Evolutionary conservation across 176 grass and related monocot genomes (phyloP).

Genomic region (Otatea glauca): DNA sequence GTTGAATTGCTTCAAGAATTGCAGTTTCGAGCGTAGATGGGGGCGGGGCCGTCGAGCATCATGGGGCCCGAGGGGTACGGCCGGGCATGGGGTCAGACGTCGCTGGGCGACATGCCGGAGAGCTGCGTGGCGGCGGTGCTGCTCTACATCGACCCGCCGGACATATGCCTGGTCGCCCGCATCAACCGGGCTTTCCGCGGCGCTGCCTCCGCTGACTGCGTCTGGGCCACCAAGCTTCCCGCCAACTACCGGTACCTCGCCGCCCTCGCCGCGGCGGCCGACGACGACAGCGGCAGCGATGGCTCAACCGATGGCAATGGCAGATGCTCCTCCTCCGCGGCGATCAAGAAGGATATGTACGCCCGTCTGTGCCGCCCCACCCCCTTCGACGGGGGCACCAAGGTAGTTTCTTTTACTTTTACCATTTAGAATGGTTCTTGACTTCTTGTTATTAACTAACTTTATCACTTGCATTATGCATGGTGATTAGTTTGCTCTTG

Average conservation of each 20-base stretch:
- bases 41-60: conserved; percentile 57
- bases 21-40: conserved; percentile 44
- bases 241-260: conserved; percentile 67
- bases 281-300: conserved; percentile 41
- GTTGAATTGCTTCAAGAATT: background rate
- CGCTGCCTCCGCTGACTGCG: conserved; percentile 71
- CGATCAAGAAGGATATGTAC: conserved; percentile 73
- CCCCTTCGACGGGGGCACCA: conserved; percentile 65
- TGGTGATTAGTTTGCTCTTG: conserved; percentile 9
- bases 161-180: conserved; percentile 79
- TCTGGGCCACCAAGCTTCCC: conserved; percentile 77
- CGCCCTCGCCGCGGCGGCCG: conserved; percentile 52
- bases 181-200: conserved; percentile 67
- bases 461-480: background rate
- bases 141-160: conserved; percentile 73
- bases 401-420: conserved; percentile 46
- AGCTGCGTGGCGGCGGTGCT: conserved; percentile 78
- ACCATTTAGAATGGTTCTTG: background rate
- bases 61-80: conserved; percentile 55
- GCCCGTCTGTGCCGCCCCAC: conserved; percentile 66
- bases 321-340: conserved; percentile 30
- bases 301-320: background rate
- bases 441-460: background rate
- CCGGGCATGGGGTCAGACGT: conserved; percentile 41
- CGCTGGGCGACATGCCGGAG: conserved; percentile 88